Base-by-base conservation (phyloP, 1,284 basidiomycete species). In the Ceratobasidium sp. region DNA sequence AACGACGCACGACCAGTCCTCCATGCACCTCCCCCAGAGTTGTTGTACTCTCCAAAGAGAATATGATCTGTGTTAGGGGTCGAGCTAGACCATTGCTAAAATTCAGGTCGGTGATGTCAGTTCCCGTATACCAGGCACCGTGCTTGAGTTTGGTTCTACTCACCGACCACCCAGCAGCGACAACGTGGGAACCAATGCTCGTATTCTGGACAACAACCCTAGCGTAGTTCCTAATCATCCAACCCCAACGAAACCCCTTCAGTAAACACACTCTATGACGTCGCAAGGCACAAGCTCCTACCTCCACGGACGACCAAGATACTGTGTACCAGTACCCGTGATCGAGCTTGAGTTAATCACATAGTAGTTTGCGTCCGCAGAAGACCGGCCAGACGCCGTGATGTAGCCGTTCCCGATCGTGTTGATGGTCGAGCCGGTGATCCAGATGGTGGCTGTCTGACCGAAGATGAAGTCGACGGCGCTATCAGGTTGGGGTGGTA, bases 1-100 rank as follows among this genome's bases (percentile, higher is more conserved):
- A 73, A 74, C 46, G 55, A 49, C 6, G 57, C 50, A 23, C 70
- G 70, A 14, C 70, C 70, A 30, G 44, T 49, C 47, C 46, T 52
- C 70, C 70, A 72, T 9, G 70, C 57, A 2, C 70, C 70, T 28
- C 47, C 46, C 23, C 75, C 75, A 13, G 75, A 66, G 74, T 76
- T 75, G 59, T 73, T 73, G 61, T 75, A 74, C 50, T 77, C 76
- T 26, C 75, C 76, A 55, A 77, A 76, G 6, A 73, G 47, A 35
- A 77, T 73, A 32, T 77, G 67, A 26, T 77, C 76, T 14, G 75
- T 77, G 18, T 70, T 66, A 16, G 72, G 66, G 30, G 50, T 64
- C 44, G 74, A 72, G 35, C 47, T 62, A 38, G 54, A 72, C 76
- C 76, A 77, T 58, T 70, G 67, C 66, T 69, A 32, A 6, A 23